Conservation (phyloP, 768 basidiomycete species). For the Dentipellis sp. region DNA sequence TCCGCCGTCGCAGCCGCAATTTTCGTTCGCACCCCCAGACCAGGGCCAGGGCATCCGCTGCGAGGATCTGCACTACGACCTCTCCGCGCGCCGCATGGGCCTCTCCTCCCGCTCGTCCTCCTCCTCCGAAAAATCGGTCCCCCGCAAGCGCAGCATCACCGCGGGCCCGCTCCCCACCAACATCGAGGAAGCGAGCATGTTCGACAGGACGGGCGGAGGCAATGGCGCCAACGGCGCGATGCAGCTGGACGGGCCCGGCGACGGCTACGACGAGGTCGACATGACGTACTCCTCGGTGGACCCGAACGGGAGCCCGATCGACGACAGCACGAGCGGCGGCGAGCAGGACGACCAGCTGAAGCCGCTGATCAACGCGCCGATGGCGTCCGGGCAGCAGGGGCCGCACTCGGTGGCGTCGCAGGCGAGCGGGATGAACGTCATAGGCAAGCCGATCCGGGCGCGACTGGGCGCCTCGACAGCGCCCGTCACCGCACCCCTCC, state of each 20-base stretch:
- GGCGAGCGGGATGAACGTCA: constrained; percentile 36
- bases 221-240: constrained; percentile 23
- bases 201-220: constrained; percentile 23
- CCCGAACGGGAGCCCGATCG: constrained; percentile 37
- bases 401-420: constrained; percentile 13
- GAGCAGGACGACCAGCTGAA: constrained; percentile 27
- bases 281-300: constrained; percentile 38
- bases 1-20: constrained; percentile 25
- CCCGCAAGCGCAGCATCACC: constrained; percentile 61
- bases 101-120: constrained; percentile 31
- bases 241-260: neutral
- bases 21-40: constrained; percentile 40
- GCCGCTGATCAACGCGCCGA: constrained; percentile 18
- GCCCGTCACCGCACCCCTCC: too few species aligned
- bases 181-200: constrained; percentile 23
- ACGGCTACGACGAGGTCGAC: constrained; percentile 56
- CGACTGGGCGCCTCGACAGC: too few species aligned
- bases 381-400: constrained; percentile 6
- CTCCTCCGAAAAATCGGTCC: constrained; percentile 48
- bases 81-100: constrained; percentile 27
- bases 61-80: constrained; percentile 22
- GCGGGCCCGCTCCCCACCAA: constrained; percentile 27
- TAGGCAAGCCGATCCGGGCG: constrained; percentile 67
- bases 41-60: constrained; percentile 21
- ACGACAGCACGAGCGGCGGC: constrained; percentile 24